Conservation (phyloP, 2,329 filamentous ascomycete species). For the Karstenula rhodostoma region DNA sequence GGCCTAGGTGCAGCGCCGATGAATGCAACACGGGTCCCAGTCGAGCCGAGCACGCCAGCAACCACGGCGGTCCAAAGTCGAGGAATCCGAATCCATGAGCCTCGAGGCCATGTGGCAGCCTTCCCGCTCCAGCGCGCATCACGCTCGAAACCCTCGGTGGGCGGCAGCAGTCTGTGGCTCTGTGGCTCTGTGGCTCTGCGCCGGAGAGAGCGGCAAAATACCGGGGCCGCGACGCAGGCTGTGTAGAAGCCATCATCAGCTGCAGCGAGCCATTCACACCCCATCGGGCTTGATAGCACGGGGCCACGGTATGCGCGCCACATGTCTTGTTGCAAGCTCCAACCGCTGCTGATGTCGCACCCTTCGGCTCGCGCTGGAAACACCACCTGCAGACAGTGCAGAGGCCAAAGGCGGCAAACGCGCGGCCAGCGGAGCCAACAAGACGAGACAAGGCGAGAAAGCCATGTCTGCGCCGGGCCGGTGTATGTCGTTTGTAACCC, state of each 20-base stretch:
- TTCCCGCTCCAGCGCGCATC: too few relatives aligned
- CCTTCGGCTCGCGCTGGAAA: background rate
- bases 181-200: too few relatives aligned
- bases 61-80: background rate
- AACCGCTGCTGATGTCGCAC: background rate
- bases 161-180: constrained; percentile 7
- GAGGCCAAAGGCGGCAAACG: too few relatives aligned
- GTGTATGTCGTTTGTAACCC: too few relatives aligned
- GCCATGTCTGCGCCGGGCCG: too few relatives aligned
- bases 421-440: too few relatives aligned
- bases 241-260: background rate
- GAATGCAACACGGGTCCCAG: constrained; percentile 3
- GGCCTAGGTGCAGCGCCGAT: constrained; percentile 2
- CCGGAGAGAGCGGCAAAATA: background rate
- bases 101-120: too few relatives aligned
- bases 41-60: background rate
- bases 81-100: too few relatives aligned
- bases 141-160: background rate
- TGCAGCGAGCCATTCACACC: background rate
- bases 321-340: background rate
- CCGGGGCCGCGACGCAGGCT: constrained; percentile 6
- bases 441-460: too few relatives aligned
- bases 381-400: too few relatives aligned
- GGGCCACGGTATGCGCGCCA: background rate
- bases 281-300: background rate